Evolutionary conservation across 2,329 filamentous ascomycete genomes (phyloP).

Genomic region (Capronia americana): DNA sequence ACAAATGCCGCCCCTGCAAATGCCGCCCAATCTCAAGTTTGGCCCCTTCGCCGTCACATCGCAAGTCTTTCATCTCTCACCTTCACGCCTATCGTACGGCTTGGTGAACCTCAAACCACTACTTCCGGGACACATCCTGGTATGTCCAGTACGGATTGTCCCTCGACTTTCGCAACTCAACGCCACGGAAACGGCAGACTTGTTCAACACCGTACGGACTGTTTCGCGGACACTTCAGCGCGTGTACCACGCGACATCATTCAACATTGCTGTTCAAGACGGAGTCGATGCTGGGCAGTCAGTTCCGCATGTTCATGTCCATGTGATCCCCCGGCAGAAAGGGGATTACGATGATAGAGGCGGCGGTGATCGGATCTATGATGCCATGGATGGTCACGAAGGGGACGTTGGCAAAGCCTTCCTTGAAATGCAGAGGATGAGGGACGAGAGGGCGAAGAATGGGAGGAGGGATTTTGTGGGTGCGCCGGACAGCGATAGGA

Average conservation of each 20-base stretch:
- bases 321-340: conserved; percentile 77
- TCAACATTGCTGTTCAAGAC: conserved; percentile 97
- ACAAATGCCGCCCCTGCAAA: conserved; percentile 31
- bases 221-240: conserved; percentile 76
- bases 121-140: conserved; percentile 88
- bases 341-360: conserved; percentile 64
- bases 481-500: conserved; percentile 75
- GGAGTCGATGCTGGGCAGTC: conserved; percentile 90
- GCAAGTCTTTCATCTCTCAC: conserved; percentile 88
- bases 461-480: conserved; percentile 50
- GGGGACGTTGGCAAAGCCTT: conserved; percentile 79
- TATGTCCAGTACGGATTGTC: conserved; percentile 75
- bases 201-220: conserved; percentile 85
- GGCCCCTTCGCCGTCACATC: conserved; percentile 77
- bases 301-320: conserved; percentile 90
- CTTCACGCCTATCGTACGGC: conserved; percentile 71
- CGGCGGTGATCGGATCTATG: conserved; percentile 78
- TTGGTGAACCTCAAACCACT: conserved; percentile 96
- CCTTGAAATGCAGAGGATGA: conserved; percentile 57
- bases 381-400: conserved; percentile 79
- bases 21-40: conserved; percentile 63
- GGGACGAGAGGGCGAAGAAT: conserved; percentile 42
- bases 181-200: conserved; percentile 74
- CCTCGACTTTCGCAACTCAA: conserved; percentile 78
- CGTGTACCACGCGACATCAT: conserved; percentile 70